Evolutionary conservation across 2,329 filamentous ascomycete species (phyloP).

Genomic region (Diaporthe sp.): DNA sequence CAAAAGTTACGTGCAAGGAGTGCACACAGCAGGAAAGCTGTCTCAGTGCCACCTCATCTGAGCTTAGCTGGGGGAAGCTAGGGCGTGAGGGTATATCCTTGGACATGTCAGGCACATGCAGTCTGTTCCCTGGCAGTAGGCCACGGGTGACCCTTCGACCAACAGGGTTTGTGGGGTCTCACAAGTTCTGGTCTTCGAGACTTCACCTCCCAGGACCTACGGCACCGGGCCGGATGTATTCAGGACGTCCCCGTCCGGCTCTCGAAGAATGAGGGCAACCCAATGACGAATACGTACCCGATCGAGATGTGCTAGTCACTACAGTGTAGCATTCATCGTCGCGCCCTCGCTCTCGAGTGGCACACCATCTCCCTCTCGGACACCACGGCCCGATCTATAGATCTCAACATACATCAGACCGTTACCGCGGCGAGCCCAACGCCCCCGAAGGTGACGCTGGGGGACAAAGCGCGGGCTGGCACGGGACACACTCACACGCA

Average conservation of each 20-base stretch:
- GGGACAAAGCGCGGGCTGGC: conserved; percentile 17
- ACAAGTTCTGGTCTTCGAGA: background rate
- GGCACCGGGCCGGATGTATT: background rate
- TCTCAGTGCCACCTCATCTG: conserved; percentile 4
- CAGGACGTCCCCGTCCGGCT: background rate
- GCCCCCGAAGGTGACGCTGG: background rate
- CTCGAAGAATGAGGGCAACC: background rate
- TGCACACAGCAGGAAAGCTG: background rate
- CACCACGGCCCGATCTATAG: conserved; percentile 18
- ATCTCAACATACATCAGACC: conserved; percentile 32
- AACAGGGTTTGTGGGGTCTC: background rate
- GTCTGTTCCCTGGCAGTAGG: background rate
- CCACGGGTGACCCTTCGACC: background rate
- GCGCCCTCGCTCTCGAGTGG: background rate
- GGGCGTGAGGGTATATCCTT: conserved; percentile 18
- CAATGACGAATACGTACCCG: background rate
- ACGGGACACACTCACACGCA: background rate
- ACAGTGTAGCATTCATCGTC: conserved; percentile 17
- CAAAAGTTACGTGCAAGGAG: background rate
- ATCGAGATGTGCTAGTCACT: background rate
- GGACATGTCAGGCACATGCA: conserved; percentile 11
- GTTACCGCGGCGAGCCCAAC: conserved; percentile 8
- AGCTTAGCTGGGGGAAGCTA: background rate
- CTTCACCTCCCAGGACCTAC: background rate
- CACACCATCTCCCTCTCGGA: background rate